Evolutionary conservation across 495 filamentous ascomycete genomes (phyloP).

Genomic region (Stereocaulon alpinum): DNA sequence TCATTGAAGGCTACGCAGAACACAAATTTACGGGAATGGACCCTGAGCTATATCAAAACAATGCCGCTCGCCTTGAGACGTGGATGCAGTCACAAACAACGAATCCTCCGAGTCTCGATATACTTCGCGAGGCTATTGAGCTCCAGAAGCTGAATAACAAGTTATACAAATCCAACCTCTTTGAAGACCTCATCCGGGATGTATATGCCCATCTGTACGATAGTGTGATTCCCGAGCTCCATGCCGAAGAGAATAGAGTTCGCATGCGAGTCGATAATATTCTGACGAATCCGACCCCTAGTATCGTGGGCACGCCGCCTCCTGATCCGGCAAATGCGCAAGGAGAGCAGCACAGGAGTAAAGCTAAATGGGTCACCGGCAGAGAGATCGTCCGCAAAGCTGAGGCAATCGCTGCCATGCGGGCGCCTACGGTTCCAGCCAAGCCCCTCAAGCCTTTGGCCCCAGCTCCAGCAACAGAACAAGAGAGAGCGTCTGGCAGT

Average conservation of each 20-base stretch:
- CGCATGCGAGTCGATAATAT: constrained; percentile 53
- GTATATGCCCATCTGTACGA: constrained; percentile 73
- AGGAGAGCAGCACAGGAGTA: constrained; percentile 7
- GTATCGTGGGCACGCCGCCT: constrained; percentile 10
- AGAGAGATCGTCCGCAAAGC: constrained; percentile 54
- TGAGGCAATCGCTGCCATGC: constrained; percentile 41
- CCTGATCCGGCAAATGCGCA: constrained; percentile 16
- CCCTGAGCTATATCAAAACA: constrained; percentile 68
- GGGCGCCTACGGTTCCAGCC: constrained; percentile 26
- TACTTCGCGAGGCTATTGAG: constrained; percentile 71
- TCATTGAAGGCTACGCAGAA: constrained; percentile 60
- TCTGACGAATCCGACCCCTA: constrained; percentile 31
- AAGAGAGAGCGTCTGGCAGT: constrained; percentile 12
- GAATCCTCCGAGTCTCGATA: constrained; percentile 44
- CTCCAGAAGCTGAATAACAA: constrained; percentile 85
- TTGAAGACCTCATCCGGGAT: constrained; percentile 86
- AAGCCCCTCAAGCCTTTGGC: constrained; percentile 24
- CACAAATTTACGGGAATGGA: constrained; percentile 68
- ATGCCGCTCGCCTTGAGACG: constrained; percentile 43
- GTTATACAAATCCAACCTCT: constrained; percentile 74
- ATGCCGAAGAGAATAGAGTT: constrained; percentile 43
- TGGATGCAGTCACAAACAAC: constrained; percentile 37
- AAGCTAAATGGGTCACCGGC: constrained; percentile 14
- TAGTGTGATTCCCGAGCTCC: constrained; percentile 37
- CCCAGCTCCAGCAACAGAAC: constrained; percentile 14